Percentiles rank a stretch among this genome's conserved stretches.
Evolutionary conservation across 2,329 filamentous ascomycete species (phyloP).

Genomic region (Akanthomyces muscarius): DNA sequence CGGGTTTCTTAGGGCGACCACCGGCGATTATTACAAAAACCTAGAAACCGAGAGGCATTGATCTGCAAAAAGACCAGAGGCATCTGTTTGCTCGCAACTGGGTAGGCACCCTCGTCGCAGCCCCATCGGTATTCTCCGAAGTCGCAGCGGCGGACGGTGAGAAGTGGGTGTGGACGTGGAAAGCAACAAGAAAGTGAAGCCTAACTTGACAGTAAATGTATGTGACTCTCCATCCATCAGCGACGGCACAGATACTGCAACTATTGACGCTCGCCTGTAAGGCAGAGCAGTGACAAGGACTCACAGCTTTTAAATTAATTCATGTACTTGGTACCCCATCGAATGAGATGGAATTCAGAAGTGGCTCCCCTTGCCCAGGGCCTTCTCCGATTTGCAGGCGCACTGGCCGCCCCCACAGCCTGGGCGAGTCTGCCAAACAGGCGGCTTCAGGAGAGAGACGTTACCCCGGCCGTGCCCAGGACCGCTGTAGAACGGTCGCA

Average conservation of each 20-base stretch:
- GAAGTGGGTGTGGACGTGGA: not conserved
- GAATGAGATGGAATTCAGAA: slow-evolving; percentile 11
- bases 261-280: not conserved
- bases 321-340: not conserved
- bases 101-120: too few species aligned
- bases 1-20: not conserved
- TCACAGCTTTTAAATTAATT: not conserved
- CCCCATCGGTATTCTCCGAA: not conserved
- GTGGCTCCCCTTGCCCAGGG: not conserved
- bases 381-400: slow-evolving; percentile 11
- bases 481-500: too few species aligned
- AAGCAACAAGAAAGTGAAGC: not conserved
- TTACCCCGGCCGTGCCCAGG: too few species aligned
- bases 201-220: not conserved
- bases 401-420: slow-evolving; percentile 4
- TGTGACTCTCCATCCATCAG: not conserved
- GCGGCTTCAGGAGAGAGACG: not conserved
- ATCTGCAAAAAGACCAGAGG: too few species aligned
- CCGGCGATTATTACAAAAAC: not conserved
- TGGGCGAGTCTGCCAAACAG: not conserved
- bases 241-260: too few species aligned
- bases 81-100: too few species aligned
- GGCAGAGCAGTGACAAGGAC: not conserved
- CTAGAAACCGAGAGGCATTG: too few species aligned
- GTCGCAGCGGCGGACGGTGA: not conserved